Conservation (phyloP, 345 rosid genomes). For the Euphorbia pulcherrima region DNA sequence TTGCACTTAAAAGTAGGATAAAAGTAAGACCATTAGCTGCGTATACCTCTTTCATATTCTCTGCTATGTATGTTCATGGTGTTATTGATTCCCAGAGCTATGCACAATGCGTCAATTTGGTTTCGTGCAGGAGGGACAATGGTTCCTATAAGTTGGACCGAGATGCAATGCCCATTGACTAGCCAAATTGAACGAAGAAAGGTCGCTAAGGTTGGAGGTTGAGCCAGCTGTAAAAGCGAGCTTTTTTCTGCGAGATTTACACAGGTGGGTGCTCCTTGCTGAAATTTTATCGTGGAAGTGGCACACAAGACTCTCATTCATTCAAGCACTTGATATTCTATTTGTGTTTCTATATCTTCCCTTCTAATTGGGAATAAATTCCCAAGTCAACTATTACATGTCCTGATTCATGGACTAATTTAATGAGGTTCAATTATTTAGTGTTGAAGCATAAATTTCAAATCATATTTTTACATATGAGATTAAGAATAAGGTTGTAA, state of each 20-base stretch:
- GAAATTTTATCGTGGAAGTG: slow-evolving; percentile 8
- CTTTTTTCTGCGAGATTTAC: background rate
- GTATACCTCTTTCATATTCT: background rate
- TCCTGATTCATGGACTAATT: background rate
- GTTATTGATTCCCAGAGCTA: background rate
- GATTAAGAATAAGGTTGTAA: no score
- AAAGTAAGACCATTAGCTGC: background rate
- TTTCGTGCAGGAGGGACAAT: slow-evolving; percentile 61
- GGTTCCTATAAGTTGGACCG: slow-evolving; percentile 93
- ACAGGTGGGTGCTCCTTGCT: background rate
- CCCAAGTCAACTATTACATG: background rate
- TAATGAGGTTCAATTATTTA: no score
- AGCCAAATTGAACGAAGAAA: slow-evolving; percentile 83
- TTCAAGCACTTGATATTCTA: background rate
- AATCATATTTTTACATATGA: no score
- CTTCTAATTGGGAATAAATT: background rate
- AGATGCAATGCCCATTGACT: slow-evolving; percentile 88
- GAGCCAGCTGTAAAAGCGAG: slow-evolving; percentile 16
- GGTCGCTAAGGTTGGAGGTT: slow-evolving; percentile 73
- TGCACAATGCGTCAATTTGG: background rate
- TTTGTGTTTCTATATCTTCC: background rate
- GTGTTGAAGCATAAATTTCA: no score
- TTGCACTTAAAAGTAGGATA: background rate
- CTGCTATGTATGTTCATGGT: background rate
- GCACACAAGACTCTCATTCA: background rate